Percentiles rank a stretch among this genome's conserved stretches.
Conservation (phyloP, 1,284 basidiomycete species). For the Coniophora puteana region DNA sequence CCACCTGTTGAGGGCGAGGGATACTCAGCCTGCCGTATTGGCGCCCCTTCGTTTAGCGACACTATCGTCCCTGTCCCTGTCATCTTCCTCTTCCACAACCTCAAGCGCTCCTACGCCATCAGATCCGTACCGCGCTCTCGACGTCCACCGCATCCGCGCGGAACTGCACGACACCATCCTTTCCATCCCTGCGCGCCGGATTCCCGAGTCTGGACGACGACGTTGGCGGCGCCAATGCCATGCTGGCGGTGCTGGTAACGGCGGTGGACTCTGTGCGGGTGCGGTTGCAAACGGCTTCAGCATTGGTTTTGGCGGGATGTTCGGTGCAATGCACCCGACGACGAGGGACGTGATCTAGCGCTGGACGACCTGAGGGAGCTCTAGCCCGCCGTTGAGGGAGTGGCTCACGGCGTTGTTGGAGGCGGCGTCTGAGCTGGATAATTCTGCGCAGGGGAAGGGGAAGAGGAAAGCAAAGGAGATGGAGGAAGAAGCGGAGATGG, state of each 20-base stretch:
- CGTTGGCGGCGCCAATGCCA: too few relatives aligned
- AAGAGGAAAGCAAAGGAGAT: too few relatives aligned
- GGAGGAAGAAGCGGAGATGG: too few relatives aligned
- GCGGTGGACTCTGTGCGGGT: constrained; percentile 42
- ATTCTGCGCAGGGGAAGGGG: too few relatives aligned
- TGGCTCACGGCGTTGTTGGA: constrained; percentile 55
- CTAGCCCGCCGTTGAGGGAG: constrained; percentile 47
- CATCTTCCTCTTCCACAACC: too few relatives aligned
- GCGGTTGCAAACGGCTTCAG: constrained; percentile 29
- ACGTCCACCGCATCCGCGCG: constrained; percentile 42
- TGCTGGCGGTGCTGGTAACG: constrained; percentile 67
- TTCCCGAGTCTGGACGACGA: constrained; percentile 52
- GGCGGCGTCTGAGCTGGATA: too few relatives aligned
- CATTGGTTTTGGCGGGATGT: constrained; percentile 46
- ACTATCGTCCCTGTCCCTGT: too few relatives aligned
- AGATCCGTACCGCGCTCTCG: constrained; percentile 32
- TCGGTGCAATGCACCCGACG: too few relatives aligned
- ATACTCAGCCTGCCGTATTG: constrained; percentile 44
- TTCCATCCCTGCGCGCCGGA: constrained; percentile 34
- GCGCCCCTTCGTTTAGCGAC: constrained; percentile 32
- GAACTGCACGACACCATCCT: constrained; percentile 45
- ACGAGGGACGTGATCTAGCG: constrained; percentile 52
- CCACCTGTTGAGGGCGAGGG: constrained; percentile 56
- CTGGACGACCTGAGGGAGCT: constrained; percentile 57
- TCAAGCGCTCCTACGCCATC: too few relatives aligned